Base-by-base conservation (phyloP, 805 yeast species). In the Yarrowia sp. region DNA sequence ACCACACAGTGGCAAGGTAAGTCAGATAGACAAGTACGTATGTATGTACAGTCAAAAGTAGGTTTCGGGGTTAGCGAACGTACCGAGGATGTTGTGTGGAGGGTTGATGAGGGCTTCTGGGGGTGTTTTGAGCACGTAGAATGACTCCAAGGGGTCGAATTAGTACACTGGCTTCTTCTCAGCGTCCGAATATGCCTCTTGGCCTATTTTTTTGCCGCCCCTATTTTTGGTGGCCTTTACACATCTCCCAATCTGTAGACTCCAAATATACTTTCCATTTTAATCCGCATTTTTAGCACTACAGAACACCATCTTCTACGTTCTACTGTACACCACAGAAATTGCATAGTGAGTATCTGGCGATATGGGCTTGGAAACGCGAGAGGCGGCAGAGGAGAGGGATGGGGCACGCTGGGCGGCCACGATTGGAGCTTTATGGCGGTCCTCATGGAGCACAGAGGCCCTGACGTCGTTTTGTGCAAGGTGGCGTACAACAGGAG, bases 291-390 rank as follows among this genome's bases (percentile, higher is more conserved):
- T 55, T 55, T 55, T 53, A 53, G 44, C 34, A 39, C 46, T n/a
- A n/a, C 61, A 55, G 42, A 55, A 39, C 61, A 55, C 61, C 61
- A 20, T 52, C 58, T 36, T 52, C 58, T 52, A 19, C 58, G 17
- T 38, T 52, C 14, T 52, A 52, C 58, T 52, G 43, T 55, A 55
- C 63, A 55, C 64, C 44, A 58, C 49, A 43, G 46, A 58, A 42
- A 58, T 58, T 58, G 64, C 64, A 58, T 58, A 42, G 64, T 58
- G 50, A 58, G 64, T 58, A 58, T 42, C 30, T 39, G 24, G 39
- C 8, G 34, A n/a, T 1, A n/a, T 47, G 44, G 30, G 30, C 30
- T 7, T 24, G 30, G 30, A 24, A 24, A 24, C 30, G 30, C 30
- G 30, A 24, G 30, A 24, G 3, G 30, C 30, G 30, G 30, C 6